These are phyloP conservation scores for Ophiorrhiza pumila DNA, from an alignment of 257 asterid species.

Conservation along the genomic window DNA sequence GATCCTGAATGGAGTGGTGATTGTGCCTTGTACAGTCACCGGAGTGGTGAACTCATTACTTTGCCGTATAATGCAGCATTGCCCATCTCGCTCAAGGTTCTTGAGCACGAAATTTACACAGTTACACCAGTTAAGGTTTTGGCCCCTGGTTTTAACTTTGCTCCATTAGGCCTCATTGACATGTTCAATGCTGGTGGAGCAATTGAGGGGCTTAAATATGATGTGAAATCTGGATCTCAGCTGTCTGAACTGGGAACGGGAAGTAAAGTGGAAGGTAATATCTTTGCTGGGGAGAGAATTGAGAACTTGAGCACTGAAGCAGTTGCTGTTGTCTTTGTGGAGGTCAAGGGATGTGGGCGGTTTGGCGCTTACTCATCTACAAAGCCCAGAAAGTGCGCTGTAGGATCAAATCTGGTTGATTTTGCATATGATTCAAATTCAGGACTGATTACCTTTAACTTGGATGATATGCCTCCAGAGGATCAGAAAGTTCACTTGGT, in stretches of 20 bases:
- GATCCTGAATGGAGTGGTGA: constrained; percentile 68
- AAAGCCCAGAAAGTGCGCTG: constrained; percentile 47
- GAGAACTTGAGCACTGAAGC: constrained; percentile 36
- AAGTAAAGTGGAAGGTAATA: constrained; percentile 24
- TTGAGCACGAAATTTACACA: constrained; percentile 74
- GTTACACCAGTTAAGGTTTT: constrained; percentile 56
- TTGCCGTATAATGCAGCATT: constrained; percentile 52
- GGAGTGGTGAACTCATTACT: constrained; percentile 29
- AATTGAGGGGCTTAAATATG: constrained; percentile 52
- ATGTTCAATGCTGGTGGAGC: constrained; percentile 90
- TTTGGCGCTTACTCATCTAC: constrained; percentile 72
- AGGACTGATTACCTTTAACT: constrained; percentile 54
- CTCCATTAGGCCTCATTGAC: constrained; percentile 70
- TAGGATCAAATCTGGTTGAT: constrained; percentile 38
- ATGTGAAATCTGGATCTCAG: constrained; percentile 33
- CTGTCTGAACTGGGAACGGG: constrained; percentile 28
- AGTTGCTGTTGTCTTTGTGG: constrained; percentile 44
- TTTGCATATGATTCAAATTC: constrained; percentile 45
- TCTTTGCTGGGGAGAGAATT: constrained; percentile 17
- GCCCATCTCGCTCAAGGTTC: constrained; percentile 74
- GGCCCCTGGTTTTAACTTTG: constrained; percentile 48
- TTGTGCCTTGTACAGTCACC: constrained; percentile 53
- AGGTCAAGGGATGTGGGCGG: constrained; percentile 67
- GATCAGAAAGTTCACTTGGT: constrained; percentile 46
- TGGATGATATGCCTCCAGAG: constrained; percentile 64